A percentile compares a stretch with the other conserved stretches of the same genome.
phyloP scores from a whole-genome alignment of 2,329 filamentous ascomycete genomes.

The Teratosphaeria epicoccoides region DNA sequence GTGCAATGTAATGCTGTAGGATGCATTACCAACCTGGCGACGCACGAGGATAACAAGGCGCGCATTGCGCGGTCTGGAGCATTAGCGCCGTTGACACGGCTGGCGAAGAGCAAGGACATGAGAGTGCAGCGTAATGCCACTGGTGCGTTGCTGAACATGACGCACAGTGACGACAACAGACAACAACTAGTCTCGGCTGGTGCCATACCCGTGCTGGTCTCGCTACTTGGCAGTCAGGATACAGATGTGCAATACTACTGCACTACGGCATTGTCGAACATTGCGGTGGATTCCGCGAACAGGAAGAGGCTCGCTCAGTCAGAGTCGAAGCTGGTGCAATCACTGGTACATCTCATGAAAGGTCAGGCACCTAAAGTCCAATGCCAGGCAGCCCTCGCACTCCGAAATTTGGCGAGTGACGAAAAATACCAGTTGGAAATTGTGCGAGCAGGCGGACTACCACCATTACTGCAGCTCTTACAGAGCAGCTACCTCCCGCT shows the following conservation, averaged over 20 bases:
- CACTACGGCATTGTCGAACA: conserved; percentile 96
- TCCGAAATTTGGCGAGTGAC: conserved; percentile 91
- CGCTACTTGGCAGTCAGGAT: conserved; percentile 82
- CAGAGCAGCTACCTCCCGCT: conserved; percentile 93
- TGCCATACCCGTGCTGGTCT: conserved; percentile 94
- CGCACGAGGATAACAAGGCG: conserved; percentile 97
- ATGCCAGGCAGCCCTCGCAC: conserved; percentile 87
- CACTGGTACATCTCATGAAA: conserved; percentile 91
- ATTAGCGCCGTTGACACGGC: conserved; percentile 74
- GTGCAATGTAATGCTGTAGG: conserved; percentile 98
- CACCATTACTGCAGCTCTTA: conserved; percentile 74
- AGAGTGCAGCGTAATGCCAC: conserved; percentile 95
- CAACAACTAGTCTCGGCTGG: conserved; percentile 95
- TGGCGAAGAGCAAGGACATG: conserved; percentile 98
- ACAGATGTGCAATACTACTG: conserved; percentile 99
- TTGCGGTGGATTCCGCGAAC: conserved; percentile 87
- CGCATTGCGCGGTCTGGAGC: conserved; percentile 95
- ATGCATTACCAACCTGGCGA: conserved; percentile 96
- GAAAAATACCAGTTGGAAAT: conserved; percentile 99
- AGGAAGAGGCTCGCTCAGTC: conserved; percentile 82
- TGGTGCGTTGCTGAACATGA: conserved; percentile 95
- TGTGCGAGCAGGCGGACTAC: conserved; percentile 75
- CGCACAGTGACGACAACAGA: conserved; percentile 96
- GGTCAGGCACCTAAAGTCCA: conserved; percentile 96
- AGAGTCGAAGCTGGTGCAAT: conserved; percentile 84